Percentiles rank a stretch among this genome's conserved stretches.
Evolutionary conservation across 352 stramenopile species (phyloP).

Genomic region (Thraustotheca clavata): DNA sequence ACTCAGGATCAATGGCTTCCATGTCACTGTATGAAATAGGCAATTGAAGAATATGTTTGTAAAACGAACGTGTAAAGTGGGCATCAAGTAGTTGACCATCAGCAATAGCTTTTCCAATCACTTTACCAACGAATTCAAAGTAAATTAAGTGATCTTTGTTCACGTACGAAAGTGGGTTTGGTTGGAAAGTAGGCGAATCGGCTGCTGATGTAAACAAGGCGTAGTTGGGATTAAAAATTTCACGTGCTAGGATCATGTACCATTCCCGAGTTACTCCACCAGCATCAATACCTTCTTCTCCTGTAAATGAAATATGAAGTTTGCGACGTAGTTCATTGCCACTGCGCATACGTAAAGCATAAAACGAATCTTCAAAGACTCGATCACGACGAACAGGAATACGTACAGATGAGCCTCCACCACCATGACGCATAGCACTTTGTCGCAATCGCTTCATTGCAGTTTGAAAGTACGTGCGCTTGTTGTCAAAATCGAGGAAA

Average conservation of each 20-base stretch:
- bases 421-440: slow-evolving; percentile 69
- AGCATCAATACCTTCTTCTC: slow-evolving; percentile 98
- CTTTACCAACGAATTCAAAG: slow-evolving; percentile 97
- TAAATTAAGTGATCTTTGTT: slow-evolving; percentile 99
- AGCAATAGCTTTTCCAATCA: slow-evolving; percentile 98
- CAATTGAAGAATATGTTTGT: slow-evolving; percentile 98
- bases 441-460: slow-evolving; percentile 89
- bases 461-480: slow-evolving; percentile 97
- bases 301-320: slow-evolving; percentile 96
- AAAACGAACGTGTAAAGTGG: slow-evolving; percentile 98
- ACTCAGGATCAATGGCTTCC: slow-evolving; percentile 97
- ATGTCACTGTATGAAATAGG: slow-evolving; percentile 98
- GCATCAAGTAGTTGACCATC: slow-evolving; percentile 98
- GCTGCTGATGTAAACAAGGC: slow-evolving; percentile 98
- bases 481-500: slow-evolving; percentile 99
- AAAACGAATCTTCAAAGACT: slow-evolving; percentile 99
- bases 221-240: slow-evolving; percentile 99
- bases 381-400: slow-evolving; percentile 90
- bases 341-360: slow-evolving; percentile 94
- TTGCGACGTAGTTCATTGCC: slow-evolving; percentile 95
- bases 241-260: slow-evolving; percentile 97
- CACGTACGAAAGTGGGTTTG: slow-evolving; percentile 97
- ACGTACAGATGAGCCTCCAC: slow-evolving; percentile 83
- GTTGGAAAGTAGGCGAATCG: slow-evolving; percentile 98
- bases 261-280: slow-evolving; percentile 98